These are phyloP conservation scores for Lactarius deliciosus DNA, from an alignment of 768 basidiomycete species.

Conservation along the genomic window DNA sequence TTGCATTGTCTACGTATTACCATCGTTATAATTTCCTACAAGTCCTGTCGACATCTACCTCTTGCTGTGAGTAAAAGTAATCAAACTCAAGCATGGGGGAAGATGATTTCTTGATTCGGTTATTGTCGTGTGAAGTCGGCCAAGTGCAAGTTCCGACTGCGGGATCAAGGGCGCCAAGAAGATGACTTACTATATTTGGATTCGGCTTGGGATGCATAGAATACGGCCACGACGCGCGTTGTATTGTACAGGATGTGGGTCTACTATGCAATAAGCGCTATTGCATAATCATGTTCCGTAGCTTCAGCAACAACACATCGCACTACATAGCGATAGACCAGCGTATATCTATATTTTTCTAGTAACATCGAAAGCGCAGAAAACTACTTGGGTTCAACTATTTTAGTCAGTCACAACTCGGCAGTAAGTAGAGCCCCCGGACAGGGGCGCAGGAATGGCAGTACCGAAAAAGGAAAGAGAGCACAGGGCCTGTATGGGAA, in stretches of 20 bases:
- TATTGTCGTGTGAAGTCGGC: not conserved
- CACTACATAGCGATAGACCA: no score
- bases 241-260: no score
- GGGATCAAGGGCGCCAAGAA: not conserved
- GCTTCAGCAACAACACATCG: no score
- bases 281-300: no score
- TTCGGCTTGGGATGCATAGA: not conserved
- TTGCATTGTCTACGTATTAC: constrained; percentile 1
- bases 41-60: not conserved
- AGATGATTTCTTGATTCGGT: not conserved
- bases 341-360: not conserved
- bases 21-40: not conserved
- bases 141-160: not conserved
- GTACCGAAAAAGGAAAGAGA: not conserved
- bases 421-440: not conserved
- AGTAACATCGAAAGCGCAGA: not conserved
- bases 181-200: not conserved
- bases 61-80: not conserved
- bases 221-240: not conserved
- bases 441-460: not conserved
- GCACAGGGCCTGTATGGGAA: not conserved
- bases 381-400: not conserved
- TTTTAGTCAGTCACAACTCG: not conserved
- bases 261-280: not conserved
- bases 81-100: not conserved